Conservation (phyloP, 2,329 filamentous ascomycete genomes). For the Venturia aucupariae region DNA sequence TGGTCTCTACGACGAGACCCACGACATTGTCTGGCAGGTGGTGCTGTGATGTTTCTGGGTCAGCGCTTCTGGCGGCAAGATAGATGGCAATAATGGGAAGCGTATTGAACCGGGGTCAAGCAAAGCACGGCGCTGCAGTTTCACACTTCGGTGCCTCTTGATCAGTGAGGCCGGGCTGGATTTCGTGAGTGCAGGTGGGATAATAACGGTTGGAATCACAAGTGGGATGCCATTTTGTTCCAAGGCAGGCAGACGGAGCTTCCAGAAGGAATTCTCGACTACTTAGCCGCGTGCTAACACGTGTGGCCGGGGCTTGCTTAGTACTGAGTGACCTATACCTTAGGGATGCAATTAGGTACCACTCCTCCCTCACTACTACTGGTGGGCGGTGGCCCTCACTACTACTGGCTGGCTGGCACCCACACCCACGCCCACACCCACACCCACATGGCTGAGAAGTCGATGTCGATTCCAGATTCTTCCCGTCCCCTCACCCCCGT, state of each 20-base stretch:
- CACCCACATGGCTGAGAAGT: background rate
- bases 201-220: background rate
- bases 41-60: background rate
- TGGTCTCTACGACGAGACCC: background rate
- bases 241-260: too few species aligned
- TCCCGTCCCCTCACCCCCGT: background rate
- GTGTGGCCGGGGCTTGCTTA: background rate
- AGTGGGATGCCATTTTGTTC: too few species aligned
- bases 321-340: too few species aligned
- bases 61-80: constrained; percentile 6
- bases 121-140: background rate
- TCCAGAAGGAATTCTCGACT: too few species aligned
- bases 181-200: too few species aligned
- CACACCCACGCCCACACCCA: too few species aligned
- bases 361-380: too few species aligned
- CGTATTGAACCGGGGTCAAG: background rate
- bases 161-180: background rate
- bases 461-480: background rate
- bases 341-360: too few species aligned
- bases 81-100: background rate
- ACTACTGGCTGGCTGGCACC: too few species aligned
- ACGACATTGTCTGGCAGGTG: background rate
- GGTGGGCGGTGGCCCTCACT: too few species aligned
- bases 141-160: background rate
- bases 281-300: background rate